Percentiles rank a stretch among this genome's conserved stretches.
These are phyloP conservation scores for Nakazawaea wyomingensis DNA, from an alignment of 805 yeast genomes.

Conservation along the genomic window DNA sequence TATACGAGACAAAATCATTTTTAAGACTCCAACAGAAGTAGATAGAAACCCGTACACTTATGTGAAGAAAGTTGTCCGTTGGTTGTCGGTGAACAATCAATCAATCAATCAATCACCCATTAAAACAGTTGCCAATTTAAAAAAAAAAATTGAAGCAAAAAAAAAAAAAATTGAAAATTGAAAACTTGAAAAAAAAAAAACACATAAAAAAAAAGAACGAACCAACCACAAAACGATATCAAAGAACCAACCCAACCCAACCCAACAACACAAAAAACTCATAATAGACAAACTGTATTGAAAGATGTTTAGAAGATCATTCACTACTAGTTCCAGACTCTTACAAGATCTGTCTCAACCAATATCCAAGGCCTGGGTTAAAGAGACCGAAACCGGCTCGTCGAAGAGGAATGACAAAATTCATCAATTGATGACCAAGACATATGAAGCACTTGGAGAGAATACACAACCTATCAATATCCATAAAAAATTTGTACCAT, in stretches of 20 bases:
- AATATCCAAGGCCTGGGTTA: slow-evolving; percentile 1
- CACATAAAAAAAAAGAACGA: not conserved
- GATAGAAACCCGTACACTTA: too few relatives aligned
- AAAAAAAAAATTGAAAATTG: not conserved
- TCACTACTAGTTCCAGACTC: slow-evolving; percentile 2
- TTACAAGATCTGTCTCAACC: not conserved
- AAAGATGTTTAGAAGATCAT: not conserved
- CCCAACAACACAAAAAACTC: too few relatives aligned
- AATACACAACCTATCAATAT: slow-evolving; percentile 22
- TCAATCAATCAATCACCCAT: too few relatives aligned
- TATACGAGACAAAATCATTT: too few relatives aligned
- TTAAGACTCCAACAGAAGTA: too few relatives aligned
- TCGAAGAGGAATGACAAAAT: not conserved
- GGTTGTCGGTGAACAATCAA: too few relatives aligned
- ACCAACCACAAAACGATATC: not conserved
- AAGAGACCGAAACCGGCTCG: too few relatives aligned
- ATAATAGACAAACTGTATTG: too few relatives aligned
- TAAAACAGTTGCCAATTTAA: too few relatives aligned
- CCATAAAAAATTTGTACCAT: slow-evolving; percentile 35
- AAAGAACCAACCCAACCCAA: too few relatives aligned
- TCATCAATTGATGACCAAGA: slow-evolving; percentile 8
- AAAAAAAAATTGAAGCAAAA: too few relatives aligned
- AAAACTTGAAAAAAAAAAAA: not conserved
- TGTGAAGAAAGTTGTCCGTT: too few relatives aligned
- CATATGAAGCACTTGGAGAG: slow-evolving; percentile 16